These are phyloP conservation scores for Daldinia vernicosa DNA, from an alignment of 495 filamentous ascomycete species.

Conservation along the genomic window DNA sequence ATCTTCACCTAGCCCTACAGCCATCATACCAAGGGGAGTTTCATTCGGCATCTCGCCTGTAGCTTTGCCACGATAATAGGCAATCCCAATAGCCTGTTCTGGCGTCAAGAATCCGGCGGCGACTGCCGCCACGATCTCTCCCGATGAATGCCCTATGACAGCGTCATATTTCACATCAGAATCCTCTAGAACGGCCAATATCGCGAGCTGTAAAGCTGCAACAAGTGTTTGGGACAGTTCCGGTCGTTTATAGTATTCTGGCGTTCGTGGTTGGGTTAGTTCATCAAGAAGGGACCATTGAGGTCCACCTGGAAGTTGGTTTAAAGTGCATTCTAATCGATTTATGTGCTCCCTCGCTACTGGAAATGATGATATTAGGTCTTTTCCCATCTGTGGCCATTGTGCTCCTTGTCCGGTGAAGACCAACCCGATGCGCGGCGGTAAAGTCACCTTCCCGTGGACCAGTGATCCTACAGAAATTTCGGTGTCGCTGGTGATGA, in stretches of 20 bases:
- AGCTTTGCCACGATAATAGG: conserved; percentile 48
- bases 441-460: not conserved
- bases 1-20: conserved; percentile 21
- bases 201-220: conserved; percentile 55
- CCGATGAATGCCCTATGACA: conserved; percentile 51
- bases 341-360: not conserved
- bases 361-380: conserved; percentile 28
- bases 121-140: conserved; percentile 55
- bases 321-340: conserved; percentile 16
- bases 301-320: conserved; percentile 6
- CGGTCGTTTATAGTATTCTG: conserved; percentile 34
- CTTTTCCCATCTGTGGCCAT: conserved; percentile 54
- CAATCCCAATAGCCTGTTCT: conserved; percentile 36
- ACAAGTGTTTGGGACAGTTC: conserved; percentile 51
- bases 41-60: not conserved
- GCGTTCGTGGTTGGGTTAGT: conserved; percentile 40
- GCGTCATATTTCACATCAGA: conserved; percentile 54
- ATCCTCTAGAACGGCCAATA: conserved; percentile 57
- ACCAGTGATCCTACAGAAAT: not conserved
- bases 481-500: conserved; percentile 5
- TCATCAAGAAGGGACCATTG: conserved; percentile 27
- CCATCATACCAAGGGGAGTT: conserved; percentile 44
- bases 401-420: conserved; percentile 60
- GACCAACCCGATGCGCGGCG: conserved; percentile 45
- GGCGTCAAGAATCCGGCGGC: conserved; percentile 36